A percentile compares a stretch with the other conserved stretches of the same genome.
Evolutionary conservation across 345 rosid genomes (phyloP).

Genomic region (Pistacia atlantica): DNA sequence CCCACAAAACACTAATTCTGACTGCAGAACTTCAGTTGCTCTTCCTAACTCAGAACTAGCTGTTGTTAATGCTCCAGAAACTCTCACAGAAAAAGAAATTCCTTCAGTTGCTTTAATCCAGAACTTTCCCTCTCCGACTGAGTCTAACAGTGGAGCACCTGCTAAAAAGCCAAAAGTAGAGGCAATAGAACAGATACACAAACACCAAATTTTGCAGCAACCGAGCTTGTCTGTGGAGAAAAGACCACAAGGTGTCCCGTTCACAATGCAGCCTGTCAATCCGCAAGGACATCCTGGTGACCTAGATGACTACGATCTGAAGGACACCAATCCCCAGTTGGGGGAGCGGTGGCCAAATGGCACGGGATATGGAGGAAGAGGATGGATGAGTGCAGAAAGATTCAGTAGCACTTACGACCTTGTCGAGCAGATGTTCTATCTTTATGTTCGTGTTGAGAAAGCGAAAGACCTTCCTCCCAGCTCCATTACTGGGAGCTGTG

Average conservation of each 20-base stretch:
- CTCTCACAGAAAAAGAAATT: slow-evolving; percentile 21
- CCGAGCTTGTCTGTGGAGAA: slow-evolving; percentile 26
- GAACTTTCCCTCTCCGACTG: background rate
- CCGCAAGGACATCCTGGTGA: slow-evolving; percentile 29
- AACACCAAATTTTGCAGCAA: slow-evolving; percentile 38
- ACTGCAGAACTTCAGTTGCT: slow-evolving; percentile 15
- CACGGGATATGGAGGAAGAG: slow-evolving; percentile 52
- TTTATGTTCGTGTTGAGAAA: slow-evolving; percentile 72
- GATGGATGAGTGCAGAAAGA: slow-evolving; percentile 66
- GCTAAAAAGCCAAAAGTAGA: slow-evolving; percentile 14
- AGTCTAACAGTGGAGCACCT: slow-evolving; percentile 3
- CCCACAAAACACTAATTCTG: slow-evolving; percentile 18
- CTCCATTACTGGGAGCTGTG: slow-evolving; percentile 65
- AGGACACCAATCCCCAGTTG: slow-evolving; percentile 66
- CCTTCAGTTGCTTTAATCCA: slow-evolving; percentile 8
- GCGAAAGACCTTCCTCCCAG: slow-evolving; percentile 79
- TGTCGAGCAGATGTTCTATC: slow-evolving; percentile 80
- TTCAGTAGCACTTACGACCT: slow-evolving; percentile 69
- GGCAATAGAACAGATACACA: slow-evolving; percentile 28
- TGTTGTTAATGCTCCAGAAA: slow-evolving; percentile 10
- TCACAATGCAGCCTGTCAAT: slow-evolving; percentile 41
- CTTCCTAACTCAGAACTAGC: slow-evolving; percentile 29
- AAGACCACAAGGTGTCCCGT: slow-evolving; percentile 30
- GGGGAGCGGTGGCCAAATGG: slow-evolving; percentile 74
- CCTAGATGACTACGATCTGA: slow-evolving; percentile 58